Evolutionary conservation across 2,329 filamentous ascomycete genomes (phyloP), one percentile per base, ranked within the genome.

Genomic region (Zasmidium cellare): DNA sequence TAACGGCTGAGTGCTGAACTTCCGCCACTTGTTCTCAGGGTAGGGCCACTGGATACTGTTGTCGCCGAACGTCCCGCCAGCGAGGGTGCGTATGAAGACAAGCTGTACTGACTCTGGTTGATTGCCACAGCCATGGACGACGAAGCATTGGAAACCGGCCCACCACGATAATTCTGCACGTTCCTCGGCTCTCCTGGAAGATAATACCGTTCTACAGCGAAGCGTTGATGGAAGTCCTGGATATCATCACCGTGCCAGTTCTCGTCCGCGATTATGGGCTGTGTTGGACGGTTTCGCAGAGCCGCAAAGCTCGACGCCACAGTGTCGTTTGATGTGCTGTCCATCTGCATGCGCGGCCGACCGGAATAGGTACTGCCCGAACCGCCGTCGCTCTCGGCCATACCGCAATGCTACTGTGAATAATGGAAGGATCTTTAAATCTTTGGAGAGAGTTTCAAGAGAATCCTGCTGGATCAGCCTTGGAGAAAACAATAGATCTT

Each of bases 71-170:
- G 49, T 20, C 46, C 53, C 11, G 24, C 47, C 38, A 63, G 46
- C 9, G 58, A 63, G 3, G 61, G 61, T 22, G 51, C 22, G 22
- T 38, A 28, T 20, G 51, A 16, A 23, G 22, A 53, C 23, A 45
- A 38, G 25, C 38, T 35, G 55, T 41, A 52, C 19, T 41, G 44
- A n/a, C 46, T 25, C 18, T 11, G 31, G 20, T 20, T 46, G 19
- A 22, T 25, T 38, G 57, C 47, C 53, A 53, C 31, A n/a, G 49
- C 46, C 50, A 54, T 48, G 14, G 52, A 58, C 7, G 52, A 58
- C 3, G 60, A 58, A 24, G 35, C 38, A 28, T 52, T 46, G 12
- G 59, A 59, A 22, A 16, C 3, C 25, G 53, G 19, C 14, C 38
- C 19, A 28, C 25, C 25, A 6, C 6, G 25, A 28, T 28, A 11